Evolutionary conservation across 2,329 filamentous ascomycete species (phyloP), one percentile per base, ranked within the genome.

Genomic region (Ophiostoma piceae): DNA sequence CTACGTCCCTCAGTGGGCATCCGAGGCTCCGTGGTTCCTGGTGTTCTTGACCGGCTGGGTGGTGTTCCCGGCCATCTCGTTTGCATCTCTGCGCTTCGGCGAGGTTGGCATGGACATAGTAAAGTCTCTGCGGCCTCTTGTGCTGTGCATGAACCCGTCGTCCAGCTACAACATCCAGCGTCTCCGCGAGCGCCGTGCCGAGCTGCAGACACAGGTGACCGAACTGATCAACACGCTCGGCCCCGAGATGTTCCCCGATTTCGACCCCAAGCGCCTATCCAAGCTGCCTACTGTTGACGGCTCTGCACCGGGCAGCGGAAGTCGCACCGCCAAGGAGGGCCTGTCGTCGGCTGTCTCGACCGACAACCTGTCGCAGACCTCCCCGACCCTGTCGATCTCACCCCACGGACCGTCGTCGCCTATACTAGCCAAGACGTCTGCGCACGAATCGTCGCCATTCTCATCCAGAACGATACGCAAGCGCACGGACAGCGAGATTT

Each of bases 61-160:
- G 66, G 82, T 96, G 74, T 97, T 97, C 83, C 91, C 94, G 6
- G 86, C 88, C 32, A 90, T 97, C 75, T 97, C 94, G 0, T 97
- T 96, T 78, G 94, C 93, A 4, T 92, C 95, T 7, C 88, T 99
- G 68, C 90, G 95, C 12, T 96, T 98, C 74, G 95, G 95, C 66
- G 95, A 99, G 80, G 90, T 96, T n/a, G 95, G 94, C 68, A 97
- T 99, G 93, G 95, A 99, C 77, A 97, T 99, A 70, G 83, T 95
- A 81, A 99, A 98, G 80, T 98, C 94, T 0, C 85, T 99, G 19
- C 88, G 92, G 11, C 95, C 95, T 6, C 86, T 99, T 11, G 83
- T 96, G 65, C 84, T 97, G 43, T 95, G 92, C 73, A 85, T 98
- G 76, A 90, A 91, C 75, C 95, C 95, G 1, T 88, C 88, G 4